Percentiles rank a stretch among this genome's conserved stretches.
Conservation (phyloP, 2,329 filamentous ascomycete genomes). For the Beauveria varroae region DNA sequence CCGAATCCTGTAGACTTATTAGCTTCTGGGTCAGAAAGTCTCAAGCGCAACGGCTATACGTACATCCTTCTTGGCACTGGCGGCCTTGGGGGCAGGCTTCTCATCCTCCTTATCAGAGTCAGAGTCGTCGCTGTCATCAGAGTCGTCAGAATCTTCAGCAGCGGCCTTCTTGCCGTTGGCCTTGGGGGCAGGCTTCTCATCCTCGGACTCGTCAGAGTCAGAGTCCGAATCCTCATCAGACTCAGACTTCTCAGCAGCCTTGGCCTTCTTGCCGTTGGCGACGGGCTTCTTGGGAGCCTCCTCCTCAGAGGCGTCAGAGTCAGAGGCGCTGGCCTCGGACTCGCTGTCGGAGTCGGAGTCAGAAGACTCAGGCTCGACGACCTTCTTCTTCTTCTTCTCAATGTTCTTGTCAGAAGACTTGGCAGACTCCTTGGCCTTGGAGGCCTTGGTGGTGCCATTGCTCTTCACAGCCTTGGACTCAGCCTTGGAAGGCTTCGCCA, state of each 20-base stretch:
- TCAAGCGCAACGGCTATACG: not conserved
- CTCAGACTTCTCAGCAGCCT: conserved; percentile 17
- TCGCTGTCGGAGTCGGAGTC: conserved; percentile 22
- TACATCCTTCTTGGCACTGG: conserved; percentile 20
- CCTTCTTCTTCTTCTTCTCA: conserved; percentile 41
- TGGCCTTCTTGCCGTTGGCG: conserved; percentile 25
- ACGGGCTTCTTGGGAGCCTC: conserved; percentile 30
- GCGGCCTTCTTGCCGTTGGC: conserved; percentile 16
- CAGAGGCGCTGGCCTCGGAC: conserved; percentile 28
- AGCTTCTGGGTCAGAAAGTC: not conserved
- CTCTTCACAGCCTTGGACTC: conserved; percentile 53
- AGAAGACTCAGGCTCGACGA: conserved; percentile 32
- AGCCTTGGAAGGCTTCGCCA: conserved; percentile 45
- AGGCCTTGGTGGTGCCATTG: conserved; percentile 59
- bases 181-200: conserved; percentile 30
- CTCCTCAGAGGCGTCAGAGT: conserved; percentile 21
- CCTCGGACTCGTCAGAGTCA: conserved; percentile 29
- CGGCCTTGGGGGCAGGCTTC: conserved; percentile 24
- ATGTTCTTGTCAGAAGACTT: conserved; percentile 51
- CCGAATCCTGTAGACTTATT: conserved; percentile 25
- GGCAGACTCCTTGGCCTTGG: conserved; percentile 60
- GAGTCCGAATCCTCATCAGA: conserved; percentile 19
- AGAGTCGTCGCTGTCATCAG: conserved; percentile 22
- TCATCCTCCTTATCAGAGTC: conserved; percentile 29
- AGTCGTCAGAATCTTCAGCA: conserved; percentile 30